Base-by-base conservation (phyloP, 495 filamentous ascomycete genomes). In the Tuber magnatum region DNA sequence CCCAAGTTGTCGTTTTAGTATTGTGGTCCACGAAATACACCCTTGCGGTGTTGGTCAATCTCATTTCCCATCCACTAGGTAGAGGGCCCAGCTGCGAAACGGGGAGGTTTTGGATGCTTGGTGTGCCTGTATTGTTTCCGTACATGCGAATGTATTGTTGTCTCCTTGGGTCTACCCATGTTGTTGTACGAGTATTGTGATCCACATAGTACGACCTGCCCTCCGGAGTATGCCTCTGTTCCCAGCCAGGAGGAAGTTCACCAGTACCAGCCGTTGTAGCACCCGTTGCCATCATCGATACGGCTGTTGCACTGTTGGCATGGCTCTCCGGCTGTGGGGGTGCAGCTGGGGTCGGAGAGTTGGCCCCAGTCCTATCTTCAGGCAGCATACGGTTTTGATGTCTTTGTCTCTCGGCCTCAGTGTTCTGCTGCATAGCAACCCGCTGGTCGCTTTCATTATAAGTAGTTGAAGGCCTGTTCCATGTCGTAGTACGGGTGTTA, bases 21-120 rank as follows among this genome's bases (percentile, higher is more conserved):
- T 99, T 99, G 86, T 99, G 95, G 82, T 99, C 95, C 46, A 99
- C 95, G 82, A 99, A 99, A 84, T 99, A 99, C 38, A 99, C 95
- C 69, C 95, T 89, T 20, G 95, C 95, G 10, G 95, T 99, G 83
- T 98, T 98, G 70, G 95, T 99, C 39, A 99, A 89, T 75, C 95
- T 92, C 95, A 99, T 99, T 86, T 99, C 95, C 95, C 95, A 99
- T 32, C 95, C 95, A 83, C 94, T 97, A 20, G 95, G 95, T 65
- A 99, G 83, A 41, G 95, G 94, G n/a, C 95, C 95, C 46, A 99
- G 88, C 83, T 98, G 96, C 3, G 95, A 99, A 38, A 98, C 96
- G 1, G 96, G 95, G 85, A 98, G 95, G 77, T 97, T 94, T 83
- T 97, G 94, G 79, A 97, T 97, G 38, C 91, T 94, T 73, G 80